Evolutionary conservation across 805 yeast species (phyloP), one percentile per base, ranked within the genome.

Genomic region (Candida vaughaniae): DNA sequence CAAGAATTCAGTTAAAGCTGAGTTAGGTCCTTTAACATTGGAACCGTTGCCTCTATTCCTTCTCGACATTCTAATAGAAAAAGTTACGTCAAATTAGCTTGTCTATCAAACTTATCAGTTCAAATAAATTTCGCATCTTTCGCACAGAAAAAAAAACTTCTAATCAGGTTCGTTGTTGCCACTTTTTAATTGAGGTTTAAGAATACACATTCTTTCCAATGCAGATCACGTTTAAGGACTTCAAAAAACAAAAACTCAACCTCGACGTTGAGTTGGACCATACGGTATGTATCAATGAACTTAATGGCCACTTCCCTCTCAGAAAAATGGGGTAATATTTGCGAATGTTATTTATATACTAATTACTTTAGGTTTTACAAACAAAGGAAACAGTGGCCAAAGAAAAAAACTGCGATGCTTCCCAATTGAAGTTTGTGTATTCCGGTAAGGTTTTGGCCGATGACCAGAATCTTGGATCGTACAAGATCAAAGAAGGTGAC

Each of bases 391-490:
- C 78, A 50, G 70, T 93, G 35, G 93, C 89, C 1, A 64, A 69
- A 15, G 67, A 73, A 39, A 84, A 85, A 51, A 78, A 73, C 11
- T 82, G 87, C 50, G 49, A 45, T 28, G 45, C 33, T 16, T 61
- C 76, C 2, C 90, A 82, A 54, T 79, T 91, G 58, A 91, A 90
- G 66, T 78, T 93, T 55, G 95, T 93, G 43, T 93, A 83, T 60
- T 88, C 97, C 1, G 96, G 85, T 33, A 89, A 89, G 56, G 91
- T 93, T 29, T 77, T 93, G 34, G 87, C 78, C 53, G 95, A 93
- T 66, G 85, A 77, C 31, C 85, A 87, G 55, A 72, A 84, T 3
- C 71, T 91, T 41, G 83, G 74, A 34, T 72, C 75, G 6, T 82
- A 80, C 58, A 84, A 85, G 47, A 75, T 91, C 49, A 87, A 88